Evolutionary conservation across 2,329 filamentous ascomycete genomes (phyloP), one percentile per base, ranked within the genome.

Genomic region (Didymella sp.): DNA sequence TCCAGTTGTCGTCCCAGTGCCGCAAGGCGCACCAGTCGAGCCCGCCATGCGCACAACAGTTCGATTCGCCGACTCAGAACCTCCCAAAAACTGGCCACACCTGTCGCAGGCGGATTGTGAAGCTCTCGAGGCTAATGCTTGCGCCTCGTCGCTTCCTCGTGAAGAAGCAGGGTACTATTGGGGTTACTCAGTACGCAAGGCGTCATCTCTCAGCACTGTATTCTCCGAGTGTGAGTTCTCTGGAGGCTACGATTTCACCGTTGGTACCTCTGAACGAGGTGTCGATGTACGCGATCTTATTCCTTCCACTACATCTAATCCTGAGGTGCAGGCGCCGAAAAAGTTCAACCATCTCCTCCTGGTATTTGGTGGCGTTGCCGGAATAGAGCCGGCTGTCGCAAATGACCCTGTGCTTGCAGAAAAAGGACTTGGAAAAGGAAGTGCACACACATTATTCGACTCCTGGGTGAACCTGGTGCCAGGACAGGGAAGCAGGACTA

Each of bases 191-290:
- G 86, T 92, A 3, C 85, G 92, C 24, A 85, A 83, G 59, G 87
- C 87, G 31, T 69, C 76, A 4, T 88, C 85, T 2, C 82, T 96
- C 5, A 89, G 89, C 5, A 79, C 83, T 5, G 86, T 96, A 7
- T 92, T 94, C 69, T 92, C 90, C 4, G 90, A 93, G 72, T 88
- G 86, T 63, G 83, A 86, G 0, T 92, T 85, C 71, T 86, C 90
- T 53, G 86, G 85, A 42, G 92, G 92, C 12, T 96, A 96, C 76
- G 91, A 96, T 75, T 66, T 93, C 54, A 91, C 87, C 65, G 87
- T 96, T 64, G 92, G 91, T 15, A 96, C 91, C 0, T 94, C 90
- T 3, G 92, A 96, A 77, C 86, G 90, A 60, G 89, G 91, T 48
- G 67, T 80, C 31, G 78, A 85, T 22, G 63, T 81, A 49, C 64